Evolutionary conservation across 139 green algal genomes (phyloP).

Genomic region (Chlamydomonas sp.): DNA sequence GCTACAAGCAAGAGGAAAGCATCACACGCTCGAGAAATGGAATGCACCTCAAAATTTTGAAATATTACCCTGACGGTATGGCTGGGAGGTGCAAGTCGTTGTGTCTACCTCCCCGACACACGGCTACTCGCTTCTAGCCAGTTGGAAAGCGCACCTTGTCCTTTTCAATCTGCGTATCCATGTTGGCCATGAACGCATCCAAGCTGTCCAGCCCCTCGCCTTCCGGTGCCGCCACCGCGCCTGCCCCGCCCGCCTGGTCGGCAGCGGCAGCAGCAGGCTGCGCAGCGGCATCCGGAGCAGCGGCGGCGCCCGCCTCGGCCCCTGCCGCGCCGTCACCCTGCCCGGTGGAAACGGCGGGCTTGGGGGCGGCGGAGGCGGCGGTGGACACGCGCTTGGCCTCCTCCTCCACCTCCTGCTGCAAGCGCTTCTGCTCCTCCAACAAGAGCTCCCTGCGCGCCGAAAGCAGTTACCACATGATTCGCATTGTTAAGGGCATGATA

Average conservation of each 20-base stretch:
- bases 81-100: too few relatives aligned
- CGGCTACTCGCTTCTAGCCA: too few relatives aligned
- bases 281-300: background rate
- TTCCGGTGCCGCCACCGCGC: slow-evolving; percentile 17
- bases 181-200: slow-evolving; percentile 83
- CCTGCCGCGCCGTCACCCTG: background rate
- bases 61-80: too few relatives aligned
- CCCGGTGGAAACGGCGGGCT: background rate
- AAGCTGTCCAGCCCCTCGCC: slow-evolving; percentile 61
- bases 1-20: slow-evolving; percentile 27
- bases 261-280: background rate
- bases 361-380: background rate
- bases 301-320: background rate
- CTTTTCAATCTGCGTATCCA: slow-evolving; percentile 66
- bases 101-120: too few relatives aligned
- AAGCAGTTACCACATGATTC: too few relatives aligned
- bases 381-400: slow-evolving; percentile 8
- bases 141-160: slow-evolving; percentile 62
- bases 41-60: background rate
- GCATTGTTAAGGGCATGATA: too few relatives aligned
- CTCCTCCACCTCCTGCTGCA: slow-evolving; percentile 42
- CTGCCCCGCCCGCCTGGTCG: background rate
- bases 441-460: slow-evolving; percentile 55
- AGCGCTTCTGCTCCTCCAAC: slow-evolving; percentile 43
- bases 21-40: background rate